Evolutionary conservation across 2,329 filamentous ascomycete genomes (phyloP), one percentile per base, ranked within the genome.

Genomic region (Ampelomyces quisqualis): DNA sequence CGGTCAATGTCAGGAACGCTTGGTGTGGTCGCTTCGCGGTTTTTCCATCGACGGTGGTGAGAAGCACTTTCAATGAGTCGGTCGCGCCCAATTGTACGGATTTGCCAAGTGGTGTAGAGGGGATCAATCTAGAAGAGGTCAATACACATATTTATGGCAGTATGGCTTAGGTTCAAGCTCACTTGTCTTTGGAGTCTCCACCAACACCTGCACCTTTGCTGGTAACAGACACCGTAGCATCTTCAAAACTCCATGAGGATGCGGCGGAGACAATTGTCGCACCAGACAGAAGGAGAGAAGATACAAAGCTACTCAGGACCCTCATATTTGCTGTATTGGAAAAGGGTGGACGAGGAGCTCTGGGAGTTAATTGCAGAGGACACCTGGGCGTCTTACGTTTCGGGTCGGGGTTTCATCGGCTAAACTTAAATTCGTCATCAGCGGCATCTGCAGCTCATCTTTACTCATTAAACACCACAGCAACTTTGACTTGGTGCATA

Each of bases 21-120:
- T 98, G 93, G 71, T 98, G 93, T 57, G 93, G 89, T 53, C 87
- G 82, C 77, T 90, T 91, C 32, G 81, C 78, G 57, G 82, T 84
- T 70, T 83, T 82, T 64, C 80, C 84, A 62, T 95, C 88, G 65
- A 86, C 85, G 7, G 88, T 79, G 22, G 89, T 95, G 59, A 98
- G 73, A 53, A 82, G 72, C 53, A 98, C 73, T 74, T 93, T 95
- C 62, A 97, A 75, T 28, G 82, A 82, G 64, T 94, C 90, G 38
- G 79, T 68, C 38, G 77, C 70, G 48, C 82, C 80, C 48, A 97
- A 75, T 8, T 76, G 69, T 28, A 96, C 66, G 9, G 83, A 71
- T 34, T 80, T 80, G 37, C 80, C 71, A 49, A 90, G 75, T 13
- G 82, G 78, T 7, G 78, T 74, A 48, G 77, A 78, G 17, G 70